Evolutionary conservation across 2,329 filamentous ascomycete genomes (phyloP).

Genomic region (Aureobasidium subglaciale): DNA sequence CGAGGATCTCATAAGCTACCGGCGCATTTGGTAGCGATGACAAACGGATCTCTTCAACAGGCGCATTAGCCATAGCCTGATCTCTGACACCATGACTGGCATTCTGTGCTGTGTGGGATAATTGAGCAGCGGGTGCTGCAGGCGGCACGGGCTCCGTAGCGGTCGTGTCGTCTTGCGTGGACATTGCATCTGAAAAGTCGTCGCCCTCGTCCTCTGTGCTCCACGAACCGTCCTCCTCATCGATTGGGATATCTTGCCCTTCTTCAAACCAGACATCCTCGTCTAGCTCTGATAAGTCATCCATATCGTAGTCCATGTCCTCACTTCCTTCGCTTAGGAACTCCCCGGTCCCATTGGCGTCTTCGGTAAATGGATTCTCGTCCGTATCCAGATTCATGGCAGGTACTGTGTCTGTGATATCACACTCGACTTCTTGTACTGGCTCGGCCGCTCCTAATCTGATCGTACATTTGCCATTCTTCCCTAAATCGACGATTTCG

Average conservation of each 20-base stretch:
- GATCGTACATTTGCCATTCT: constrained; percentile 48
- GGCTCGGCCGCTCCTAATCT: constrained; percentile 45
- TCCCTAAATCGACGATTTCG: constrained; percentile 47
- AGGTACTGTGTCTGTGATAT: constrained; percentile 1
- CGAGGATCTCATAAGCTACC: constrained; percentile 28
- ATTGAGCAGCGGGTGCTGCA: not conserved
- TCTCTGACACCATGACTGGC: constrained; percentile 10
- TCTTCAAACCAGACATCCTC: constrained; percentile 11
- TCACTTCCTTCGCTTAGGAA: constrained; percentile 1
- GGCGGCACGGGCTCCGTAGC: not conserved
- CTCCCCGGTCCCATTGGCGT: not conserved
- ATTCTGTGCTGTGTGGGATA: constrained; percentile 15
- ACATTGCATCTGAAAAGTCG: not conserved
- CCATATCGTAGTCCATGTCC: constrained; percentile 5
- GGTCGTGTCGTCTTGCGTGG: not conserved
- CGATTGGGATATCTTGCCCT: constrained; percentile 9
- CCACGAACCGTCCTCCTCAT: constrained; percentile 16
- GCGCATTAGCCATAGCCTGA: not conserved
- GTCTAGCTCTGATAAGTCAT: not conserved
- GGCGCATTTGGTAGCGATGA: constrained; percentile 8
- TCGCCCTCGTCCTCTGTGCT: constrained; percentile 16
- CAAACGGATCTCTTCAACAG: constrained; percentile 4
- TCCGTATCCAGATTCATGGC: not conserved
- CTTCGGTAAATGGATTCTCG: not conserved
- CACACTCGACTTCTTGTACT: constrained; percentile 41